Percentiles rank a stretch among this genome's conserved stretches.
Evolutionary conservation across 2,329 filamentous ascomycete species (phyloP).

Genomic region (Xylariaceae sp.): DNA sequence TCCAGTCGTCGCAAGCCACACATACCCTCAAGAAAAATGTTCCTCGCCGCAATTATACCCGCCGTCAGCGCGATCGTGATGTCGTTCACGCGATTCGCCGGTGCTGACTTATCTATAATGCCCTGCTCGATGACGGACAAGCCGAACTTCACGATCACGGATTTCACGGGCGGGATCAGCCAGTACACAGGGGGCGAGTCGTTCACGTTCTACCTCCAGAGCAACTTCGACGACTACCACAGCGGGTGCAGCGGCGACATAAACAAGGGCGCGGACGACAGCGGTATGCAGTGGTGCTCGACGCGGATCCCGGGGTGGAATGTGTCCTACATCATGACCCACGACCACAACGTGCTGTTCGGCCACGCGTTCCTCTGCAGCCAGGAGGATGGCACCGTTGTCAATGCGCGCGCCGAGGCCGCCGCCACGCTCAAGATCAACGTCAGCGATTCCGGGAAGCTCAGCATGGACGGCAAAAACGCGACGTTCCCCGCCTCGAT

Average conservation of each 20-base stretch:
- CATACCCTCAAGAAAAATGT: constrained; percentile 14
- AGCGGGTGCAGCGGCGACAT: constrained; percentile 27
- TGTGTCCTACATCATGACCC: constrained; percentile 26
- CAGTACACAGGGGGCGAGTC: constrained; percentile 28
- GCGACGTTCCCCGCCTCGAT: constrained; percentile 14
- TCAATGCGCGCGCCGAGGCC: constrained; percentile 23
- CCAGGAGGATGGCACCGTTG: constrained; percentile 15
- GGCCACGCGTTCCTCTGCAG: constrained; percentile 26
- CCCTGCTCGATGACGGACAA: constrained; percentile 15
- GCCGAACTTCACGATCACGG: constrained; percentile 21
- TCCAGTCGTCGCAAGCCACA: neutral
- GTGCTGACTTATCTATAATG: constrained; percentile 15
- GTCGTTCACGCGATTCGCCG: constrained; percentile 24
- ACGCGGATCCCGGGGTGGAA: constrained; percentile 28
- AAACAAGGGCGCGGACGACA: constrained; percentile 17
- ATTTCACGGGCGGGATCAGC: constrained; percentile 26
- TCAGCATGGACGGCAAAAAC: constrained; percentile 14
- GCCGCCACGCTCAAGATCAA: constrained; percentile 11
- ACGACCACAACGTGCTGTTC: constrained; percentile 19
- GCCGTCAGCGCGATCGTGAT: constrained; percentile 24
- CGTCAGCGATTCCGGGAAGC: constrained; percentile 11
- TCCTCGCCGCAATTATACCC: constrained; percentile 23
- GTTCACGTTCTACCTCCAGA: constrained; percentile 29
- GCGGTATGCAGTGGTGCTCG: constrained; percentile 26
- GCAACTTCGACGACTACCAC: constrained; percentile 26